Evolutionary conservation across 2,329 filamentous ascomycete species (phyloP), one percentile per base, ranked within the genome.

Genomic region (Aureobasidium sp.): DNA sequence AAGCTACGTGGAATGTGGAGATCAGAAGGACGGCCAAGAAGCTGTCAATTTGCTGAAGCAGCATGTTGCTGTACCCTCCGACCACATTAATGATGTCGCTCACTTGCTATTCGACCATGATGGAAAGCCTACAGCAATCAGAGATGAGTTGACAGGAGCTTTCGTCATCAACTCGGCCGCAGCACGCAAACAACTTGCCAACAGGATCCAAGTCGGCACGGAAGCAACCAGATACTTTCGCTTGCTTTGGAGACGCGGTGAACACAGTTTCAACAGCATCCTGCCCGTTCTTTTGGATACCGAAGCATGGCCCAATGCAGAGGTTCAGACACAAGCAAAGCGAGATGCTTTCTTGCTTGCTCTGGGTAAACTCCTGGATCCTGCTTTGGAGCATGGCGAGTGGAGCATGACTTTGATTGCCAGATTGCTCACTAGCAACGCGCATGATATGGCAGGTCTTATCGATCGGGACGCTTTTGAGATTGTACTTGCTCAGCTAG

Each of bases 301-400:
- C 9, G 61, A 67, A 1, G 63, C 74, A 16, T 81, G 79, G 79
- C 61, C 68, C 1, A 70, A 72, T 27, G 72, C 77, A 48, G 69
- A 74, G 63, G 64, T 68, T 53, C 83, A 76, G 76, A 82, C 69
- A 32, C 68, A 70, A 11, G 76, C 75, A 3, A 75, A 79, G 64
- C 65, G 74, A 67, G 86, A 90, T 69, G 79, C 87, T 69, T 87
- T 88, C 61, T 83, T 88, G 69, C 83, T 96, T 62, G 86, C 93
- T 67, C 85, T 97, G 66, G 92, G 92, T 29, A 88, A 89, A 69
- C 79, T 97, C 67, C 95, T 97, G 86, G 90, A 95, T 72, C 91
- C 90, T 48, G 91, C 91, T 59, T 85, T 92, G 68, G 90, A 96
- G 62, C 73, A 83, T 63, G 82, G 84, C 41, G 83, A 83, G 48